Evolutionary conservation across 257 asterid genomes (phyloP).

Genomic region (Rhazya stricta): DNA sequence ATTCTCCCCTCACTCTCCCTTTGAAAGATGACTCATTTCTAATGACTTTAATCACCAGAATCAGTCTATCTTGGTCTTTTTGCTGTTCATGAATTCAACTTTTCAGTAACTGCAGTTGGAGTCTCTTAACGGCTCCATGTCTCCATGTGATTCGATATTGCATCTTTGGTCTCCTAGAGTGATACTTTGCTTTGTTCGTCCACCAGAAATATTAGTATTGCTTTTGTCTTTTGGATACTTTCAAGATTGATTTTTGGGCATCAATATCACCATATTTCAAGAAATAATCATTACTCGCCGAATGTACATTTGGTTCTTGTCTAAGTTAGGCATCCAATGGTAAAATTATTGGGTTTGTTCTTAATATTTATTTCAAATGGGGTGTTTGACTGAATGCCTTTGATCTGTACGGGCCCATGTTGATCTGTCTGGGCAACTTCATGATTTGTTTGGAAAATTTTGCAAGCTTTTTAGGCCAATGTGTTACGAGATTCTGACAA

Average conservation of each 20-base stretch:
- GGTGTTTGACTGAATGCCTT: constrained; percentile 12
- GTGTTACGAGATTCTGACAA: not conserved
- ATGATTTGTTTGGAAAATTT: not conserved
- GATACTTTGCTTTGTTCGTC: not conserved
- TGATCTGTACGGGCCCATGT: not conserved
- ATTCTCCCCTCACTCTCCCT: not conserved
- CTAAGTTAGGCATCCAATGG: constrained; percentile 16
- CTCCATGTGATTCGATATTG: not conserved
- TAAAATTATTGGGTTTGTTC: not conserved
- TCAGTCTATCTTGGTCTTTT: not conserved
- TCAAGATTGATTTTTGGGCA: not conserved
- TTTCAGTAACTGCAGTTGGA: not conserved
- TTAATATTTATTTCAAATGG: not conserved
- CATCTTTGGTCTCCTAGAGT: not conserved
- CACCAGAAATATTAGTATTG: not conserved
- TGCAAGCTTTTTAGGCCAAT: not conserved
- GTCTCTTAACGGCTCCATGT: not conserved
- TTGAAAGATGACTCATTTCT: not conserved
- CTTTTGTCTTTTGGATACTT: not conserved
- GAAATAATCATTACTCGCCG: constrained; percentile 10
- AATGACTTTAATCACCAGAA: not conserved
- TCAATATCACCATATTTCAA: not conserved
- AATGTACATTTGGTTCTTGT: constrained; percentile 1
- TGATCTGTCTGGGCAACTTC: not conserved
- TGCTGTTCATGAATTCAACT: not conserved